Base-by-base conservation (phyloP, 169 alveolate species). In the Theileria annulata region DNA sequence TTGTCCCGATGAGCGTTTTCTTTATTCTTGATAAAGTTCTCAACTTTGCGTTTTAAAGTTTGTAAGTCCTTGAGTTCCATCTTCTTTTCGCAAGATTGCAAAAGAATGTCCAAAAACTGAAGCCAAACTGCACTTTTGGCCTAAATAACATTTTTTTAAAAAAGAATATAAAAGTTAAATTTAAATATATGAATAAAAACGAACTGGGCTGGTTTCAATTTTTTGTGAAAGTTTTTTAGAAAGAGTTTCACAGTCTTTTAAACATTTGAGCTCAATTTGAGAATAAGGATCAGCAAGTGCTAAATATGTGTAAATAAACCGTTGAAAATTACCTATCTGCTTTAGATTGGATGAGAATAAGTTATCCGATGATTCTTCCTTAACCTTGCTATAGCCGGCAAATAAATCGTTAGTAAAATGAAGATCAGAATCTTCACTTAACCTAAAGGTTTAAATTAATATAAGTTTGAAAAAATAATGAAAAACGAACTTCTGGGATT, bases 51-150 rank as follows among this genome's bases (percentile, higher is more conserved):
- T 75, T 83, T 83, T n/a, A 64, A 37, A 17, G 90, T 83, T 54
- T 76, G 85, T 23, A 83, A 58, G 47, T 83, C 90, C 86, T 76
- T 83, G 17, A 76, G 5, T 2, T 83, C 90, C 68, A 83, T 27
- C 48, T 83, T 83, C 77, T 75, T 76, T 76, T 83, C 86, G 66
- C 90, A 83, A 12, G 86, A 31, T 23, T 83, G 90, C 59, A 83
- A 70, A 23, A 83, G 81, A 59, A 72, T 77, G 59, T 83, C 90
- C 62, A 83, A 48, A 59, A 83, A 83, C 76, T 83, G 90, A 49
- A 83, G 69, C 90, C 90, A 83, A 3, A 83, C 80, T 13, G 82
- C 86, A 28, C 90, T 76, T 37, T 83, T 83, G 28, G 90, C 87
- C 87, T 79, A 64, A n/a, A 27, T 5, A 13, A 33, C 23, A 28